Evolutionary conservation across 73 alveolate species (phyloP), one percentile per base, ranked within the genome.

Genomic region (Paramecium sexaurelia): DNA sequence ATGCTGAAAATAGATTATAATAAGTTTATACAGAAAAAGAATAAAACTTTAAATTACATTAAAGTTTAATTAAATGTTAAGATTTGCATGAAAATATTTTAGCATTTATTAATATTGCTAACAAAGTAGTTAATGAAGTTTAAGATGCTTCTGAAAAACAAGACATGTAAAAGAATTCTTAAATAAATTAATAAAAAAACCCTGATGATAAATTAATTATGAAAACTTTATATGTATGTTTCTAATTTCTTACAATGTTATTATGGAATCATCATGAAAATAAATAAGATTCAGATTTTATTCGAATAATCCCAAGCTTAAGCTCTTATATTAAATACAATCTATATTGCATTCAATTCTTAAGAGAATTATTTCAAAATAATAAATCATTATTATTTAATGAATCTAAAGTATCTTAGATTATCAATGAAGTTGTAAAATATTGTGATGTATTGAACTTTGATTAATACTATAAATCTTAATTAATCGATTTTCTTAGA

Each of bases 211-310:
- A 78, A 78, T 33, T 78, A 7, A 45, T 39, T 8, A 78, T 78
- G 90, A 78, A 78, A 22, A 22, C 55, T 11, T 7, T 78, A 7
- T 24, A 78, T 43, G 35, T 35, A 6, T 41, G 90, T 78, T 78
- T 37, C 27, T 22, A 78, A 24, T 78, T 40, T 24, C 55, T 78
- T 19, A 78, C 75, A 1, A 78, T 37, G 69, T 61, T 78, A 17
- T 8, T 78, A 3, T 78, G 90, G 90, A 78, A 78, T 78, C 90
- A 78, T 78, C 71, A 22, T 37, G 90, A 78, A 78, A 78, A 78
- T 40, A 78, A 78, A 78, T 40, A 41, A 41, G 90, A 78, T 17
- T 78, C 8, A n/a, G 67, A 51, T 51, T 51, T 51, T n/a, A 20
- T 22, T 10, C 9, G 24, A 43, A 17, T 41, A 5, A 73, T 37